These are phyloP conservation scores for Trypanosoma congolense DNA, from an alignment of 208 protist species.

Conservation along the genomic window DNA sequence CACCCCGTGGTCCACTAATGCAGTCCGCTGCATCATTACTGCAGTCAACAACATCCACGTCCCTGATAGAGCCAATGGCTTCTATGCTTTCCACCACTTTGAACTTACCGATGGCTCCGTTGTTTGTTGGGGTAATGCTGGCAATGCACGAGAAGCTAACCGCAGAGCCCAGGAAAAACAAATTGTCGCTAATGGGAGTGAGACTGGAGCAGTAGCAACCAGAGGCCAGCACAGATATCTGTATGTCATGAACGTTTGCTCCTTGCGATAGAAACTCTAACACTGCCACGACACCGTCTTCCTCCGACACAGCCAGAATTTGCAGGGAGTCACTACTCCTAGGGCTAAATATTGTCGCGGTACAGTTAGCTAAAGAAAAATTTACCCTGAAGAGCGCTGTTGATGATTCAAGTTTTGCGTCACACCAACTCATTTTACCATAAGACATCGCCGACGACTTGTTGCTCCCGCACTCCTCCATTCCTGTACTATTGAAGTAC, in stretches of 20 bases:
- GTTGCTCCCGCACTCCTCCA: conserved; percentile 56
- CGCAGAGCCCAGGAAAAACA: conserved; percentile 56
- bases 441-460: conserved; percentile 44
- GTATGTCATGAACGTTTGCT: conserved; percentile 43
- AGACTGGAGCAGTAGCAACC: conserved; percentile 46
- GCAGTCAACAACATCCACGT: conserved; percentile 58
- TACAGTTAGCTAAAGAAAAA: conserved; percentile 63
- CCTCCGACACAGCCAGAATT: conserved; percentile 64
- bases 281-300: conserved; percentile 64
- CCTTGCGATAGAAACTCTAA: conserved; percentile 43
- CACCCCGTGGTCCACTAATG: neutral
- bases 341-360: conserved; percentile 11
- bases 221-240: conserved; percentile 37
- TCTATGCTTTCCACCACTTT: conserved; percentile 44
- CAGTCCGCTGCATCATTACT: conserved; percentile 6
- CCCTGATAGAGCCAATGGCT: conserved; percentile 40
- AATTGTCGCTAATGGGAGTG: conserved; percentile 7
- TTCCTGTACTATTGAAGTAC: conserved; percentile 65
- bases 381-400: conserved; percentile 57
- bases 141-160: conserved; percentile 60
- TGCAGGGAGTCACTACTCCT: conserved; percentile 19
- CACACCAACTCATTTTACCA: conserved; percentile 44
- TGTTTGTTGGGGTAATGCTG: conserved; percentile 12
- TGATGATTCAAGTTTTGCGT: conserved; percentile 36
- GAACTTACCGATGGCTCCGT: conserved; percentile 11